Evolutionary conservation across 2,329 filamentous ascomycete species (phyloP).

Genomic region (Cladophialophora chaetospira): DNA sequence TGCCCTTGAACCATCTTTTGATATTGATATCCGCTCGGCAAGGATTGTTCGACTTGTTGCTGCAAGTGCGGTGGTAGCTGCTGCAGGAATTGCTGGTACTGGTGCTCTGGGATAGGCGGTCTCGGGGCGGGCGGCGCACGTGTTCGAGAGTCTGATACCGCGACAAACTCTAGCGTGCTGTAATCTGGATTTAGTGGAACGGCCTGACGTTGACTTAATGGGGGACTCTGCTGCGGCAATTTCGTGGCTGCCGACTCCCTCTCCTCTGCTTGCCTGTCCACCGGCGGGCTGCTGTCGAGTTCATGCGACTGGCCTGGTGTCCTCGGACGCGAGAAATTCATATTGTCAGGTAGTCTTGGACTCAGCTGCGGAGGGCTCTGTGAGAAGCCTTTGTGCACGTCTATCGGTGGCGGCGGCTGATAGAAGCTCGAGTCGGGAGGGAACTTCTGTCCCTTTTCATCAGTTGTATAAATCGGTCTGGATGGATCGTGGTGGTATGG

Average conservation of each 20-base stretch:
- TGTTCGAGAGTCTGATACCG: slow-evolving; percentile 7
- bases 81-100: slow-evolving; percentile 2
- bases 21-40: slow-evolving; percentile 7
- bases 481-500: slow-evolving; percentile 8
- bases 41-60: slow-evolving; percentile 7
- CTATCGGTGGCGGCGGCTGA: slow-evolving; percentile 10
- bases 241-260: neutral
- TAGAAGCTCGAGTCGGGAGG: slow-evolving; percentile 22
- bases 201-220: neutral
- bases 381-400: neutral
- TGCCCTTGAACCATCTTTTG: neutral
- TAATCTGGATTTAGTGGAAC: slow-evolving; percentile 25
- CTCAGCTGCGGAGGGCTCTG: slow-evolving; percentile 8
- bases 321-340: neutral
- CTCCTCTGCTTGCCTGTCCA: neutral
- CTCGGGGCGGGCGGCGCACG: slow-evolving; percentile 8
- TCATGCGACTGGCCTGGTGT: slow-evolving; percentile 3
- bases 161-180: slow-evolving; percentile 25
- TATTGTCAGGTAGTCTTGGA: neutral
- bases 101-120: neutral
- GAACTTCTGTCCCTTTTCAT: slow-evolving; percentile 24
- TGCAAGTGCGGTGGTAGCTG: neutral
- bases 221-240: neutral
- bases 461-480: slow-evolving; percentile 3
- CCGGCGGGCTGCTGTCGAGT: neutral